phyloP scores from a whole-genome alignment of 2,329 filamentous ascomycete species.

The Acrodontium crateriforme region DNA sequence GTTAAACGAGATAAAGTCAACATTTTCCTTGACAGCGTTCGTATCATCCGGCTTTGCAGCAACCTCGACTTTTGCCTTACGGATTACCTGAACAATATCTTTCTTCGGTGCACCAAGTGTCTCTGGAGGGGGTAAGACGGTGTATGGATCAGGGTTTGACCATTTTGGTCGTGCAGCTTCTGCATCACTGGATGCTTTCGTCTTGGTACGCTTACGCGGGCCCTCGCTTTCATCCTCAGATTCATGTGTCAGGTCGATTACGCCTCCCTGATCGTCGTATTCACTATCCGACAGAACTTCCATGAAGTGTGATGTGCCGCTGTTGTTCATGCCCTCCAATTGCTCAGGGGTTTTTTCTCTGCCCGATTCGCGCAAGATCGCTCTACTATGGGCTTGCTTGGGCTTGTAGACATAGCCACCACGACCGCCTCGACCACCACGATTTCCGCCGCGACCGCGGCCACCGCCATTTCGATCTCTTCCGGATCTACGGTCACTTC shows the following conservation, averaged over 20 bases:
- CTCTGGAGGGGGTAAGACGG: constrained; percentile 66
- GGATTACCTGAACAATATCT: constrained; percentile 81
- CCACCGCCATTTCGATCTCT: constrained; percentile 2
- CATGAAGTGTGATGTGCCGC: constrained; percentile 27
- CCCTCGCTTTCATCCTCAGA: constrained; percentile 9
- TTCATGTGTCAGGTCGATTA: constrained; percentile 7
- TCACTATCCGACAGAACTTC: constrained; percentile 29
- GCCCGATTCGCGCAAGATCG: constrained; percentile 26
- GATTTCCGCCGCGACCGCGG: constrained; percentile 3
- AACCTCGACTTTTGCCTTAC: constrained; percentile 66
- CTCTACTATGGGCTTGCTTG: constrained; percentile 29
- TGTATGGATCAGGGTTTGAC: constrained; percentile 95
- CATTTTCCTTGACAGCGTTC: constrained; percentile 29
- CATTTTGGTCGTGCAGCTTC: constrained; percentile 50
- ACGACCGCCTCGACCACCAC: constrained; percentile 2
- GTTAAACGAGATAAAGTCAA: constrained; percentile 78
- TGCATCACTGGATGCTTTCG: constrained; percentile 13
- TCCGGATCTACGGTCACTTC: constrained; percentile 1
- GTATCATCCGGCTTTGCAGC: constrained; percentile 37
- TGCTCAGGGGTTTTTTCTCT: constrained; percentile 32
- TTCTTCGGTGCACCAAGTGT: constrained; percentile 60
- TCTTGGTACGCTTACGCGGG: constrained; percentile 19
- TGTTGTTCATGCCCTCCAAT: constrained; percentile 27
- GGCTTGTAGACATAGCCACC: constrained; percentile 9
- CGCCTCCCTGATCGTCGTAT: constrained; percentile 13